These are phyloP conservation scores for Cladorrhinum samala DNA, from an alignment of 495 filamentous ascomycete genomes.

Conservation along the genomic window DNA sequence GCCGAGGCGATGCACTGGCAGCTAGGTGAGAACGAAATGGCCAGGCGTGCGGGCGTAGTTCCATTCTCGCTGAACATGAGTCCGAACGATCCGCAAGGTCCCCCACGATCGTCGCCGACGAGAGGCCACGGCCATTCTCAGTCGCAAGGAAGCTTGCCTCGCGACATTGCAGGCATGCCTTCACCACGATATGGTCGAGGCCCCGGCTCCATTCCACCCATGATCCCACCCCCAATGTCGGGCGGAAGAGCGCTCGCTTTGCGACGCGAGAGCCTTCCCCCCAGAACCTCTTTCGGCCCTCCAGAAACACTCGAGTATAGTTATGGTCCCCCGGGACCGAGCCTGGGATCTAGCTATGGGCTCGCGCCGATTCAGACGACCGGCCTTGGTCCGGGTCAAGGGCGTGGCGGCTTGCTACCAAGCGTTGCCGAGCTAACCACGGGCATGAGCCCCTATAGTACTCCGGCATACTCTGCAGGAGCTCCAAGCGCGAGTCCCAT, in stretches of 20 bases:
- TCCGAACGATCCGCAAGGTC: conserved; percentile 48
- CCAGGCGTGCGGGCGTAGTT: conserved; percentile 74
- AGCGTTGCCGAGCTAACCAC: conserved; percentile 52
- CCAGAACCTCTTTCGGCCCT: conserved; percentile 28
- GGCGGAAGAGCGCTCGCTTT: conserved; percentile 26
- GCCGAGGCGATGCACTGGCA: conserved; percentile 99
- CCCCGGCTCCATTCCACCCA: conserved; percentile 8
- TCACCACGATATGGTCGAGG: conserved; percentile 33
- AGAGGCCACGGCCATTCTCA: conserved; percentile 40
- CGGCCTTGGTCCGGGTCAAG: conserved; percentile 7
- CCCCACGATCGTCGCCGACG: conserved; percentile 28
- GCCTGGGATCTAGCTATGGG: conserved; percentile 22
- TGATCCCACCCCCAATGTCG: conserved; percentile 19
- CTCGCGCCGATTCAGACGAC: conserved; percentile 41
- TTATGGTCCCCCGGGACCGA: conserved; percentile 23
- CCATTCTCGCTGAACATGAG: conserved; percentile 67
- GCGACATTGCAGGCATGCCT: conserved; percentile 29
- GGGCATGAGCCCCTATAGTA: conserved; percentile 47
- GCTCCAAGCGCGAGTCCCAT: conserved; percentile 31
- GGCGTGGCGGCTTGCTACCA: conserved; percentile 37
- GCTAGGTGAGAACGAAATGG: conserved; percentile 88
- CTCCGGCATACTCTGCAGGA: conserved; percentile 44
- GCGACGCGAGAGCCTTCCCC: conserved; percentile 41
- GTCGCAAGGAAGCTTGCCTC: conserved; percentile 41
- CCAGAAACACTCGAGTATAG: conserved; percentile 23